phyloP scores from a whole-genome alignment of 2,329 filamentous ascomycete species.

The Apiospora rasikravindrae region DNA sequence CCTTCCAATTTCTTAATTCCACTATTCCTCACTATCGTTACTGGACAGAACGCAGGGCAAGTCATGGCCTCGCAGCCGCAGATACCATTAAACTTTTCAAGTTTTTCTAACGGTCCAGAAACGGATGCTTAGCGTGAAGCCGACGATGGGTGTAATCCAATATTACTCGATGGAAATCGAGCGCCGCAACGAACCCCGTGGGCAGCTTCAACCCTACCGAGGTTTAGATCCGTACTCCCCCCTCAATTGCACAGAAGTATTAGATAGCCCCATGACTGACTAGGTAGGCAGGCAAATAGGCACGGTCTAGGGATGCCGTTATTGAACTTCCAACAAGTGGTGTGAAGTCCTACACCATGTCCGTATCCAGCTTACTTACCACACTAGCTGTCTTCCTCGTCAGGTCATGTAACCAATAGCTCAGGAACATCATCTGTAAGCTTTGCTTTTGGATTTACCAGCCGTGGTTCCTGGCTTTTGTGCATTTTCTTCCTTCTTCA shows the following conservation, averaged over 20 bases:
- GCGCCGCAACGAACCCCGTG: constrained; percentile 1
- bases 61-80: background rate
- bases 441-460: background rate
- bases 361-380: constrained; percentile 10
- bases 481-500: background rate
- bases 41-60: background rate
- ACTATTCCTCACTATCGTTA: background rate
- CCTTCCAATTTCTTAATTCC: background rate
- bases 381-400: constrained; percentile 1
- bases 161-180: background rate
- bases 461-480: background rate
- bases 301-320: background rate
- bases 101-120: constrained; percentile 1
- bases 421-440: background rate
- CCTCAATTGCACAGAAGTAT: background rate
- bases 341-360: background rate
- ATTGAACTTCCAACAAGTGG: background rate
- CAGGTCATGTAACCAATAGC: constrained; percentile 2
- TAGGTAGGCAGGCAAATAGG: background rate
- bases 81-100: background rate
- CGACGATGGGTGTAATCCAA: background rate
- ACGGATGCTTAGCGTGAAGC: constrained; percentile 1
- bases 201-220: constrained; percentile 10
- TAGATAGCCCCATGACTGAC: constrained; percentile 4
- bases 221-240: background rate